Conservation (phyloP, 2,329 filamentous ascomycete species). For the Botrytis sinoallii region DNA sequence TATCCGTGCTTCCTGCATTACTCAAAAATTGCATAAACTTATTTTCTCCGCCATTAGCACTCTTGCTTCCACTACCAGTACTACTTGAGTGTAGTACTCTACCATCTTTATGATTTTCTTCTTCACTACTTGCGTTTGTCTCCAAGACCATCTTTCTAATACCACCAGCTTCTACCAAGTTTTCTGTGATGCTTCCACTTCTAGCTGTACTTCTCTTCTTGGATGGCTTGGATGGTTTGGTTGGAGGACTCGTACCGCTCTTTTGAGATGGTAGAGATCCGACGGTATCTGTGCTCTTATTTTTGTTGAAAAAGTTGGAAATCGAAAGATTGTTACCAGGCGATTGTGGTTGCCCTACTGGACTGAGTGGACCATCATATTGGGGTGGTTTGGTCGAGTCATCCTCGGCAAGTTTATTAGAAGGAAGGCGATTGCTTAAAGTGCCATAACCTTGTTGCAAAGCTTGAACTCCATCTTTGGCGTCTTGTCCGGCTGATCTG, state of each 20-base stretch:
- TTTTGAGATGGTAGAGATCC: constrained; percentile 31
- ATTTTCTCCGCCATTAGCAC: not conserved
- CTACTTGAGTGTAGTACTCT: constrained; percentile 15
- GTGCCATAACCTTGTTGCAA: constrained; percentile 55
- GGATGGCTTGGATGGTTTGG: constrained; percentile 38
- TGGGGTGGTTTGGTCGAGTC: not conserved
- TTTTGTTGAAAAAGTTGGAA: constrained; percentile 11
- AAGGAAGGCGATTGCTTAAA: constrained; percentile 28
- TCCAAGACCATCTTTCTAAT: constrained; percentile 74
- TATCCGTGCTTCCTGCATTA: not conserved
- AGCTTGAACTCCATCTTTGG: constrained; percentile 64
- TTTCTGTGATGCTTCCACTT: constrained; percentile 77
- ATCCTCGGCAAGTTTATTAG: not conserved
- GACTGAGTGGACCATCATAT: constrained; percentile 9
- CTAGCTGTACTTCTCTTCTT: constrained; percentile 52
- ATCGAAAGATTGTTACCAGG: not conserved
- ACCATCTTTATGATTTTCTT: not conserved
- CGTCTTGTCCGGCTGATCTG: constrained; percentile 52
- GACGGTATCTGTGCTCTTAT: constrained; percentile 34
- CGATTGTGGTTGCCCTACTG: not conserved
- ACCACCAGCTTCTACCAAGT: constrained; percentile 69
- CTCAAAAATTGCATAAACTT: constrained; percentile 9
- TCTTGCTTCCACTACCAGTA: constrained; percentile 14
- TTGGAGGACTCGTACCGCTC: constrained; percentile 31
- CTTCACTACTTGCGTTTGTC: constrained; percentile 43